Evolutionary conservation across 305 asterid genomes (phyloP).

Genomic region (Caryopteris hybrid): DNA sequence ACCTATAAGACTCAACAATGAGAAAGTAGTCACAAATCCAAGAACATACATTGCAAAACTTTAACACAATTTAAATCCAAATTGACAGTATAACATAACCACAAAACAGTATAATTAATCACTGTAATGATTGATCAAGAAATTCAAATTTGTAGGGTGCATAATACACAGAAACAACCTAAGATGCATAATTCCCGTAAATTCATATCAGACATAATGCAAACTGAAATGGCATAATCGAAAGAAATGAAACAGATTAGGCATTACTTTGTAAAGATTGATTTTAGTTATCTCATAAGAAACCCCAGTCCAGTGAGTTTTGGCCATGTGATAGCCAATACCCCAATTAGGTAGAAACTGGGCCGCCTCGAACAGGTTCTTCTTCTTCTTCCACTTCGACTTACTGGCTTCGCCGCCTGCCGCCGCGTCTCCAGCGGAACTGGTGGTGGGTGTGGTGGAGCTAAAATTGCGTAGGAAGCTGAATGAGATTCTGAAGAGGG

Average conservation of each 20-base stretch:
- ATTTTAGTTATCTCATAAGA: constrained; percentile 61
- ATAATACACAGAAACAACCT: not conserved
- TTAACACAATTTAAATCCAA: not conserved
- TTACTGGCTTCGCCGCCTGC: too few species aligned
- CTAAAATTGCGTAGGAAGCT: too few species aligned
- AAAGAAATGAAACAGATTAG: not conserved
- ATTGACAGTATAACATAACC: not conserved
- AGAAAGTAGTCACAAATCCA: not conserved
- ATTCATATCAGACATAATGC: not conserved
- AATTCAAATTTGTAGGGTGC: not conserved
- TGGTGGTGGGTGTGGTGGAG: too few species aligned
- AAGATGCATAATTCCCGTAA: not conserved
- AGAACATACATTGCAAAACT: not conserved
- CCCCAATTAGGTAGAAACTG: constrained; percentile 47
- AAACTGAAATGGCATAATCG: not conserved
- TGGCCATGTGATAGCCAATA: constrained; percentile 70
- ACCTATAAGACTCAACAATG: not conserved
- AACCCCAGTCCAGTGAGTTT: constrained; percentile 64
- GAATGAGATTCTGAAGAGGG: too few species aligned
- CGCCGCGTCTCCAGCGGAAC: too few species aligned
- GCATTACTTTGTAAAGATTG: constrained; percentile 74
- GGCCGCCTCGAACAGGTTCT: too few species aligned
- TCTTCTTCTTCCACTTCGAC: too few species aligned
- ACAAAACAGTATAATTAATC: not conserved
- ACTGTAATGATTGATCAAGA: not conserved